Percentiles rank a stretch among this genome's conserved stretches.
Evolutionary conservation across 2,329 filamentous ascomycete species (phyloP).

Genomic region (Lecanicillium sp.): DNA sequence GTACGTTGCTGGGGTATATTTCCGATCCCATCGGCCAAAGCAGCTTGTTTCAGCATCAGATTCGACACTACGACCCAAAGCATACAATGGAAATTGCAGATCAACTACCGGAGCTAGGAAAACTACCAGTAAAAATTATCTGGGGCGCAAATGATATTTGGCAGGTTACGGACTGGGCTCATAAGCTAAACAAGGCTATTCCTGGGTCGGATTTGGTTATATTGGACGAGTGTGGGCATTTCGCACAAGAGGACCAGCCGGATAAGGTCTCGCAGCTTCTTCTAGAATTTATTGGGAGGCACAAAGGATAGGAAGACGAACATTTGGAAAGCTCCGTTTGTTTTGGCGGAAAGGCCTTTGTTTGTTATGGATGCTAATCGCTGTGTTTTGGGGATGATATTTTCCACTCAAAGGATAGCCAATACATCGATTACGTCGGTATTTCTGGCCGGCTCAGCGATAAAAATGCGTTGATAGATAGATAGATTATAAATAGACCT

Average conservation of each 20-base stretch:
- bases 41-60: slow-evolving; percentile 24
- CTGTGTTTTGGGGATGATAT: no score
- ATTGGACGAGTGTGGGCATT: slow-evolving; percentile 20
- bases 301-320: neutral
- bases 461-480: no score
- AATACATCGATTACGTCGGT: no score
- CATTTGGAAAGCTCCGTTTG: no score
- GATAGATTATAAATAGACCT: no score
- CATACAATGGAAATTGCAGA: slow-evolving; percentile 22
- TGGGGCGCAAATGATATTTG: slow-evolving; percentile 23
- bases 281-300: no score
- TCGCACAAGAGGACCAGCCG: slow-evolving; percentile 21
- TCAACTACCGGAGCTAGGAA: slow-evolving; percentile 15
- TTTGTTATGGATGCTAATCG: no score
- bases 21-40: slow-evolving; percentile 22
- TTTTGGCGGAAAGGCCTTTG: no score
- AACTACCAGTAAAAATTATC: slow-evolving; percentile 19
- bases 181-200: slow-evolving; percentile 20
- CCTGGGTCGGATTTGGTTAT: slow-evolving; percentile 19
- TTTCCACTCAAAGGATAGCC: no score
- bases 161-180: slow-evolving; percentile 22
- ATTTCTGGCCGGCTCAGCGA: no score
- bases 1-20: slow-evolving; percentile 21
- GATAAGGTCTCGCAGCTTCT: slow-evolving; percentile 11
- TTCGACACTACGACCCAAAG: slow-evolving; percentile 23